Evolutionary conservation across 352 stramenopile species (phyloP), one percentile per base, ranked within the genome.

Genomic region (Pythium apleroticum): DNA sequence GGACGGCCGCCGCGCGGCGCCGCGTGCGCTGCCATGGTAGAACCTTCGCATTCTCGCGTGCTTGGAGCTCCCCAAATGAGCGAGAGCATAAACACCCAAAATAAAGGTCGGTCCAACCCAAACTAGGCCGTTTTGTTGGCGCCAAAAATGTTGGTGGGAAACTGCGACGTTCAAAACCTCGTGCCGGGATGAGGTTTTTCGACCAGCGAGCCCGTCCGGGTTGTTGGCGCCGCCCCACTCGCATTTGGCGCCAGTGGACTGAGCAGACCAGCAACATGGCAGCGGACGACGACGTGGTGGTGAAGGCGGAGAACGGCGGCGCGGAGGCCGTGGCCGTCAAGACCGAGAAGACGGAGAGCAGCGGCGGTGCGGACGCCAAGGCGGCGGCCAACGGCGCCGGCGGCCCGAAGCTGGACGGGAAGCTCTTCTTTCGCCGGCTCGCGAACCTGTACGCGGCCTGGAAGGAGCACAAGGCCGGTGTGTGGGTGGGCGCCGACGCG

Each of bases 341-440:
- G 66, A 57, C 41, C 24, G 66, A 59, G 76, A 86, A 81, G 66
- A 57, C 62, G 20, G 78, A 86, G 68, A 63, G 41, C 19, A 58
- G 53, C 27, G 55, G 3, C 25, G 22, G 48, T 0, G 65, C 39
- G 1, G 31, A 46, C 3, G 24, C 66, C 0, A 55, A 60, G 0
- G 35, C 69, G 8, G 20, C 65, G 5, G 37, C 65, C 3, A 50
- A 37, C 28, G 52, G 22, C 17, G 12, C 46, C 55, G 30, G 49
- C 50, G 61, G 39, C 25, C 86, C 84, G 57, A 71, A 66, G 46
- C 73, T 94, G 46, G 72, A 96, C 57, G 75, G 77, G 10, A 58
- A 66, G 41, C 70, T 93, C 61, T 96, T 96, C 66, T 96, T 91
- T 72, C 83, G 85, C 24, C 87, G 87, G 4, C 77, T 96, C n/a